Evolutionary conservation across 1,139 yeast species (phyloP), one percentile per base, ranked within the genome.

Genomic region (Lodderomyces orthopsilosis): DNA sequence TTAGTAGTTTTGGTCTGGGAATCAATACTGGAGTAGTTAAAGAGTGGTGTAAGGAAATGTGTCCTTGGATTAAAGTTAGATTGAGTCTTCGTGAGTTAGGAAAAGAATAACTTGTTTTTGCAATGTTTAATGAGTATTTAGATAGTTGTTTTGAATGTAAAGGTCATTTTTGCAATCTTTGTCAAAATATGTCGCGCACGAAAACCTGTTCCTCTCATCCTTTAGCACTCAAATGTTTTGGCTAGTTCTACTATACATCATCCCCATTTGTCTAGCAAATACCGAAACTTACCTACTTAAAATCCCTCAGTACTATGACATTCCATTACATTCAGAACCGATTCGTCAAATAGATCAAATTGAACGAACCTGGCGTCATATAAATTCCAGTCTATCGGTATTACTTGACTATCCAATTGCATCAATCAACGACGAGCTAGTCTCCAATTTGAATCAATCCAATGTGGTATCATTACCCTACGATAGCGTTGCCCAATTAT

Each of bases 241-340:
- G 32, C 15, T 38, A 10, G n/a, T 45, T 14, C 28, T 35, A 10
- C 13, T 33, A 19, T 28, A 19, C 18, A 15, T 42, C 7, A 4
- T 43, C 17, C 32, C 46, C 7, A 17, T 40, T 27, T 49, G 54
- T 38, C 14, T 46, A 19, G 75, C 71, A 28, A 72, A 72, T 41
- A 72, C 77, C 1, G 77, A 72, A 46, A 63, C 74, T 1, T 51
- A 55, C 34, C 46, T 68, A 15, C 33, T 70, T 14, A 47, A 48
- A 21, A 55, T 71, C 0, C 77, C 77, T 0, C 59, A 62, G 35
- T 63, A 68, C 53, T 72, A 63, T 49, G 58, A 66, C 37, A 59
- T 71, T 13, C 67, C 70, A 2, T 38, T 51, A 2, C 60, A 58
- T 40, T 37, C 51, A 1, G 53, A 56, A 38, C 51, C 47, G 6